Percentiles rank a stretch among this genome's conserved stretches.
These are phyloP conservation scores for Chlorella sp. DNA, from an alignment of 139 green algal genomes.

Conservation along the genomic window DNA sequence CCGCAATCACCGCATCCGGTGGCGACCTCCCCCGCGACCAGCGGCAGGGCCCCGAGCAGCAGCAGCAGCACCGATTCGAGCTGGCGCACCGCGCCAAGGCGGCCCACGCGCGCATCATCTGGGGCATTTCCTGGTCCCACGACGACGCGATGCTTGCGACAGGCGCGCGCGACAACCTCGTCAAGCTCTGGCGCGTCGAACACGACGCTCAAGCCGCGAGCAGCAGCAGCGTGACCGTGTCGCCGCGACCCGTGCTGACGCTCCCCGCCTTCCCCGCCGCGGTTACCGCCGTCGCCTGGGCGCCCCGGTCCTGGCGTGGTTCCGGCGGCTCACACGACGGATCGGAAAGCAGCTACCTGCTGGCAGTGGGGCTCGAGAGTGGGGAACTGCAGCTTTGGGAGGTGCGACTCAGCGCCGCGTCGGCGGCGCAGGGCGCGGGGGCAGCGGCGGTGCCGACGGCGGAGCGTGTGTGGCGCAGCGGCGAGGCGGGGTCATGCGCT, in stretches of 20 bases:
- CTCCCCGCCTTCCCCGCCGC: conserved; percentile 34
- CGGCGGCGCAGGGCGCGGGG: neutral
- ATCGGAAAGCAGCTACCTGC: conserved; percentile 3
- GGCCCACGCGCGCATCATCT: conserved; percentile 77
- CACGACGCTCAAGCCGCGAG: neutral
- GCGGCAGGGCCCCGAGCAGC: neutral
- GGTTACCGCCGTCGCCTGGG: conserved; percentile 55
- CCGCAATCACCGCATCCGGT: too few relatives aligned
- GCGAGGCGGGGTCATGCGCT: neutral
- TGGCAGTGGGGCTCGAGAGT: conserved; percentile 52
- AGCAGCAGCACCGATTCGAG: conserved; percentile 26
- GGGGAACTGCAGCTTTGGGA: conserved; percentile 43
- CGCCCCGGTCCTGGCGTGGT: conserved; percentile 8
- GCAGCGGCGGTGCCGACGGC: neutral
- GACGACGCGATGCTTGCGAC: conserved; percentile 62
- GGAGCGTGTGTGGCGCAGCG: neutral
- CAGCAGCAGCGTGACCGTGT: neutral
- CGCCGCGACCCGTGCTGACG: neutral
- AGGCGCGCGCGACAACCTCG: conserved; percentile 59
- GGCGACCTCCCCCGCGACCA: neutral
- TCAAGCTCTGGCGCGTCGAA: conserved; percentile 57
- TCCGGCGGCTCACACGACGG: neutral
- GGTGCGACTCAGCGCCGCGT: conserved; percentile 7
- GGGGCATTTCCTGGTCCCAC: conserved; percentile 62
- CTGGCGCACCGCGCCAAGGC: conserved; percentile 37